Percentiles rank a stretch among this genome's conserved stretches.
Conservation (phyloP, 495 filamentous ascomycete species). For the Parathielavia appendiculata region DNA sequence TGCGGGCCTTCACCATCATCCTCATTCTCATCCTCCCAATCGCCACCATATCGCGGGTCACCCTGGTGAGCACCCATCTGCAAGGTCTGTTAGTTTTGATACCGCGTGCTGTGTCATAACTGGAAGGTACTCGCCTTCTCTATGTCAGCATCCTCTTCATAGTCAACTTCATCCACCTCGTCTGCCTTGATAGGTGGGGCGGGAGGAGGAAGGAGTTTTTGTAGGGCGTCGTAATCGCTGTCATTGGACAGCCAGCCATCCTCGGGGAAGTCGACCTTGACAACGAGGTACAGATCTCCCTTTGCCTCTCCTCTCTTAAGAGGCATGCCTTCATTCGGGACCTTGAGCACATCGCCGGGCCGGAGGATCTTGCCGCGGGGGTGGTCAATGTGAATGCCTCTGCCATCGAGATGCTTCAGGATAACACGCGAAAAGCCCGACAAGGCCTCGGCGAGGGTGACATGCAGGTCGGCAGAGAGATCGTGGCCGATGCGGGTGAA, state of each 20-base stretch:
- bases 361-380: constrained; percentile 68
- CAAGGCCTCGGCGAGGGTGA: constrained; percentile 79
- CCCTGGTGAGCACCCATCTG: constrained; percentile 61
- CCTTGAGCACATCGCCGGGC: constrained; percentile 76
- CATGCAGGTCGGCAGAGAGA: constrained; percentile 68
- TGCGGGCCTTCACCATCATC: constrained; percentile 54
- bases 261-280: constrained; percentile 85
- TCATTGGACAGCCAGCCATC: constrained; percentile 73
- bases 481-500: constrained; percentile 82
- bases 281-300: constrained; percentile 81
- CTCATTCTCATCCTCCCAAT: constrained; percentile 82
- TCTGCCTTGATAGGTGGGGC: constrained; percentile 57
- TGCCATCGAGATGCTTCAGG: constrained; percentile 86
- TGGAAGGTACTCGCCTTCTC: constrained; percentile 59
- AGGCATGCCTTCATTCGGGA: constrained; percentile 91
- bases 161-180: constrained; percentile 80
- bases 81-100: constrained; percentile 14
- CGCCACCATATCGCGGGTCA: constrained; percentile 60
- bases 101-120: neutral
- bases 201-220: constrained; percentile 65
- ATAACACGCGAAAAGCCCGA: constrained; percentile 88
- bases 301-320: constrained; percentile 73
- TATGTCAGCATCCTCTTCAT: constrained; percentile 70
- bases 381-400: constrained; percentile 78
- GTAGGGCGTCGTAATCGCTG: constrained; percentile 58